These are phyloP conservation scores for Flaveria floridana DNA, from an alignment of 140 eudicot species.

Conservation along the genomic window DNA sequence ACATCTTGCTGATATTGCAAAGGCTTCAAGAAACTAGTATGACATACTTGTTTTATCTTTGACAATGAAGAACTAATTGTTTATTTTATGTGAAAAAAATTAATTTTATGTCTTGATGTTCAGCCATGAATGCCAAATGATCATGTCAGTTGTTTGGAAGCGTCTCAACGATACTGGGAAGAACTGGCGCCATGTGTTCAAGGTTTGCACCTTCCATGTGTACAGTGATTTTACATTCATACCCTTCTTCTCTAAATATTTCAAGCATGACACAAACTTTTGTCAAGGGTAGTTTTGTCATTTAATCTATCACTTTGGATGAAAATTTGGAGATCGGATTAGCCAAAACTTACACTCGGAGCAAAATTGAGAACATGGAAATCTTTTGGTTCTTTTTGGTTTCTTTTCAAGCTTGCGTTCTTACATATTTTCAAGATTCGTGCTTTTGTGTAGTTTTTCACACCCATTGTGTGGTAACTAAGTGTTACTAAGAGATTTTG, in stretches of 20 bases:
- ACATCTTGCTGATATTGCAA: conserved; percentile 88
- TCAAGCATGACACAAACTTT: neutral
- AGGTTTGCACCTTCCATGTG: conserved; percentile 49
- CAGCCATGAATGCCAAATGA: conserved; percentile 96
- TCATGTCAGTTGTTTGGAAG: conserved; percentile 91
- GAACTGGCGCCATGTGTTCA: conserved; percentile 97
- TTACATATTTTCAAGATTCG: neutral
- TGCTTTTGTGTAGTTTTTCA: neutral
- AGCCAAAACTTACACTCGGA: neutral
- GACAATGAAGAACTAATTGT: neutral
- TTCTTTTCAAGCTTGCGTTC: neutral
- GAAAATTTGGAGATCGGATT: neutral
- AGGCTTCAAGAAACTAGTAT: conserved; percentile 91
- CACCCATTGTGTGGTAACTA: neutral
- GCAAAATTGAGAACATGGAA: neutral
- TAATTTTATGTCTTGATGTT: conserved; percentile 21
- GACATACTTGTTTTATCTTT: conserved; percentile 26
- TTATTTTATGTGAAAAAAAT: neutral
- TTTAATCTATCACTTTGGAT: neutral
- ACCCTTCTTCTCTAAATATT: neutral
- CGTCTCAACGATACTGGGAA: conserved; percentile 83
- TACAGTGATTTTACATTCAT: neutral
- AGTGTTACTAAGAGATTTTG: neutral
- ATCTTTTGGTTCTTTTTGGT: neutral
- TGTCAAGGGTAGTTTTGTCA: conserved; percentile 11